phyloP scores from a whole-genome alignment of 352 stramenopile species.

The Globisporangium splendens region DNA sequence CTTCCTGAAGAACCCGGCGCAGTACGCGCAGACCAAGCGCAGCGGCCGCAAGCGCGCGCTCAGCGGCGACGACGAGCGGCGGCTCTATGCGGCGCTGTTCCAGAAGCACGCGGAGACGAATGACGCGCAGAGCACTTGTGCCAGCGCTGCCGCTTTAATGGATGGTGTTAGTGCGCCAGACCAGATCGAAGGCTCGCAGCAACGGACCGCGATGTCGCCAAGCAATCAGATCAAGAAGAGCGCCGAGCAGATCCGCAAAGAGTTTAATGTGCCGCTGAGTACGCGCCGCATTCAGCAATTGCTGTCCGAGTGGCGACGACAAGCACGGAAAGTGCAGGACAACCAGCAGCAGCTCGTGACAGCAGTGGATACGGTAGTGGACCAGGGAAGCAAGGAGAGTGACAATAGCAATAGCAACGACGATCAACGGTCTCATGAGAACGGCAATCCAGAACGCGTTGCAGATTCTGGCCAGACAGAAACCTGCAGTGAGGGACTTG shows the following conservation, averaged over 20 bases:
- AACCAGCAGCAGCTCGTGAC: conserved; percentile 11
- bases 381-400: neutral
- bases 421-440: neutral
- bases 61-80: conserved; percentile 33
- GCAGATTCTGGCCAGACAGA: neutral
- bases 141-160: neutral
- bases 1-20: conserved; percentile 38
- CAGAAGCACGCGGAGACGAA: neutral
- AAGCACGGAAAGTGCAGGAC: conserved; percentile 32
- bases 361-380: neutral
- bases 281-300: conserved; percentile 55
- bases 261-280: conserved; percentile 49
- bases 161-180: neutral
- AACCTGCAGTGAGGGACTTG: neutral
- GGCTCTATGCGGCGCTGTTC: conserved; percentile 35
- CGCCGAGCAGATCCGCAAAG: conserved; percentile 39
- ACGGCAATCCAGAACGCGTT: neutral
- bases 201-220: no score
- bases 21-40: conserved; percentile 50
- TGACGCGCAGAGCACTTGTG: neutral
- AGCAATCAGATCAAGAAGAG: conserved; percentile 25
- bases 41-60: conserved; percentile 49
- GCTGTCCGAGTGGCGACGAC: conserved; percentile 42
- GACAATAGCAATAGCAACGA: neutral
- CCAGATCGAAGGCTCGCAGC: neutral